These are phyloP conservation scores for Bruguiera gymnorhiza DNA, from an alignment of 345 rosid species.

Conservation along the genomic window DNA sequence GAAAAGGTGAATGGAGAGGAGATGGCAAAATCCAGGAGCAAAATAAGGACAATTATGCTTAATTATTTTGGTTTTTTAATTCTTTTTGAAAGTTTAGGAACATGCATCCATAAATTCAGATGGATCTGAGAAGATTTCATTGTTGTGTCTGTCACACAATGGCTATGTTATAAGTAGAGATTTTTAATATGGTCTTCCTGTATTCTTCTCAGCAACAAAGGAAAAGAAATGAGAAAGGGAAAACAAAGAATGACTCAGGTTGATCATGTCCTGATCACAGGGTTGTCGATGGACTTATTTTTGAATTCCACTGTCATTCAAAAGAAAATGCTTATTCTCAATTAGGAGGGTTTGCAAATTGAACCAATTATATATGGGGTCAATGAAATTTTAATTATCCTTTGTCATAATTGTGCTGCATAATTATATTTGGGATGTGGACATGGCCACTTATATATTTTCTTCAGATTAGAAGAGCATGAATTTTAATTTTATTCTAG, in stretches of 20 bases:
- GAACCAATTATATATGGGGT: not conserved
- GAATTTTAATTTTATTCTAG: no score
- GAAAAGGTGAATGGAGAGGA: no score
- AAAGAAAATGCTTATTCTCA: not conserved
- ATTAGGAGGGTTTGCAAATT: not conserved
- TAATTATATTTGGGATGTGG: not conserved
- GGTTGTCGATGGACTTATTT: constrained; percentile 22
- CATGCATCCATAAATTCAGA: not conserved
- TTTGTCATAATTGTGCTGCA: not conserved
- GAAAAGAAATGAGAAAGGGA: constrained; percentile 39
- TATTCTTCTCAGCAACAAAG: constrained; percentile 27
- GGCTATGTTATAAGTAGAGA: not conserved
- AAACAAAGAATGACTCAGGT: constrained; percentile 38
- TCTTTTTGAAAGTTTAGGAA: constrained; percentile 1
- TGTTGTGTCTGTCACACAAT: constrained; percentile 8
- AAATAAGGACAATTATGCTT: not conserved
- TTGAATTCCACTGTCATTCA: not conserved
- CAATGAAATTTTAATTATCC: not conserved
- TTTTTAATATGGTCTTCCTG: constrained; percentile 26
- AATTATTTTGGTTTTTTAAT: not conserved
- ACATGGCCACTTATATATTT: not conserved
- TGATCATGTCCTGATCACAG: constrained; percentile 43
- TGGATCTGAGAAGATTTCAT: constrained; percentile 4
- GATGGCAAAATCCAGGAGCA: not conserved
- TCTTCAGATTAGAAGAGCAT: no score